Conservation (phyloP, 2,329 filamentous ascomycete genomes). For the Calonectria pseudoturangicola region DNA sequence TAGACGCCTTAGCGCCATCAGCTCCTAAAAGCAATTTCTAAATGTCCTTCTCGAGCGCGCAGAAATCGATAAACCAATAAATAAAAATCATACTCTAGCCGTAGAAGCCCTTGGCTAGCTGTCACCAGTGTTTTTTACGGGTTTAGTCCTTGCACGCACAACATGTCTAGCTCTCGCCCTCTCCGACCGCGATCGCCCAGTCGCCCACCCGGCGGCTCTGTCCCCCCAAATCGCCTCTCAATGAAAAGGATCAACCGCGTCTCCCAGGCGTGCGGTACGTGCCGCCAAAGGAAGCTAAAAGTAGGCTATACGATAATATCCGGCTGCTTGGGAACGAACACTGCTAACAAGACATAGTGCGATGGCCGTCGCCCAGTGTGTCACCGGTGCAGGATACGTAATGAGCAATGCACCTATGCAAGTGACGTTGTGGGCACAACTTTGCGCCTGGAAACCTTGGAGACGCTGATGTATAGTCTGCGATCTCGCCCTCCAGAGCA, state of each 20-base stretch:
- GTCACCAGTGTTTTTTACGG: not conserved
- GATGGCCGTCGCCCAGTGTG: conserved; percentile 14
- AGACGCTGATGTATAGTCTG: not conserved
- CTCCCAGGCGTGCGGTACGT: conserved; percentile 2
- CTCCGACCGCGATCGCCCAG: conserved; percentile 7
- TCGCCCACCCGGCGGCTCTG: not conserved
- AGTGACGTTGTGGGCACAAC: not conserved
- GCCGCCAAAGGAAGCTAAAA: conserved; percentile 15
- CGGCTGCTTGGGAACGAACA: no score
- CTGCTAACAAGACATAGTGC: not conserved
- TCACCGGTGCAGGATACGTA: not conserved
- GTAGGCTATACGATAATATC: not conserved
- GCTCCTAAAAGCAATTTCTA: conserved; percentile 17
- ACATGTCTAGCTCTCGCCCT: conserved; percentile 20
- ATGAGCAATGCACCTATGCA: not conserved
- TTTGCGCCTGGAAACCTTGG: not conserved
- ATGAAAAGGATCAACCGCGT: conserved; percentile 10
- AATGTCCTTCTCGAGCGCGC: not conserved
- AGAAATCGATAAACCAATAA: not conserved
- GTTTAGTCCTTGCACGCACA: conserved; percentile 2
- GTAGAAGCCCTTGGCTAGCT: not conserved
- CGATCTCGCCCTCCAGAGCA: not conserved
- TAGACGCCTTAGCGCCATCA: conserved; percentile 3
- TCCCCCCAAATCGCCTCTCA: not conserved
- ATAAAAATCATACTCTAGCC: not conserved